phyloP scores from a whole-genome alignment of 2,329 filamentous ascomycete genomes.

The Epichloe sibirici region DNA sequence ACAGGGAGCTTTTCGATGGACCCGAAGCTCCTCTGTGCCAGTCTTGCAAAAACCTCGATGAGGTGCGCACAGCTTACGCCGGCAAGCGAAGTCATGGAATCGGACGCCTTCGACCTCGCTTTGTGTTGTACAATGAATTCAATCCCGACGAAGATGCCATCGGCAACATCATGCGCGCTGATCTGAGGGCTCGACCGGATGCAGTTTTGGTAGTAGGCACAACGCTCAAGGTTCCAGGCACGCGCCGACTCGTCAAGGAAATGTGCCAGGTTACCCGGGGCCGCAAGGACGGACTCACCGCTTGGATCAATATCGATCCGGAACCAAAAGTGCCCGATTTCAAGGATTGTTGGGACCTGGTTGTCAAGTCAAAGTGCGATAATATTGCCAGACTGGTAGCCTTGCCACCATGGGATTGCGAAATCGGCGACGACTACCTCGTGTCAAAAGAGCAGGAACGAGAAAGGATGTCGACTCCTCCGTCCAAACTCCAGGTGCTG shows the following conservation, averaged over 20 bases:
- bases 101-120: constrained; percentile 76
- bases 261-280: constrained; percentile 79
- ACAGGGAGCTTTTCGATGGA: constrained; percentile 69
- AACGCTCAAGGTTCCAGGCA: constrained; percentile 87
- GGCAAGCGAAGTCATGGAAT: constrained; percentile 91
- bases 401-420: constrained; percentile 44
- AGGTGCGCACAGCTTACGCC: constrained; percentile 59
- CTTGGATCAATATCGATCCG: constrained; percentile 88
- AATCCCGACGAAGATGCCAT: constrained; percentile 97
- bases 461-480: constrained; percentile 19
- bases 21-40: constrained; percentile 71
- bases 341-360: constrained; percentile 85
- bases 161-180: constrained; percentile 75
- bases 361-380: constrained; percentile 80
- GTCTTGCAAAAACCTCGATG: constrained; percentile 62
- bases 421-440: constrained; percentile 38
- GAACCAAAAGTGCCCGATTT: constrained; percentile 75
- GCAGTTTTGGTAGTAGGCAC: constrained; percentile 92
- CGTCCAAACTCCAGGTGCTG: constrained; percentile 11
- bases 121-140: constrained; percentile 94
- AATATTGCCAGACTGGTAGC: constrained; percentile 66
- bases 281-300: constrained; percentile 70
- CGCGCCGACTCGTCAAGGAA: constrained; percentile 78
- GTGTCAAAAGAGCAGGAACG: constrained; percentile 33
- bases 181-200: constrained; percentile 76